Base-by-base conservation (phyloP, 108 stramenopile species). In the Cyclotella baltica region DNA sequence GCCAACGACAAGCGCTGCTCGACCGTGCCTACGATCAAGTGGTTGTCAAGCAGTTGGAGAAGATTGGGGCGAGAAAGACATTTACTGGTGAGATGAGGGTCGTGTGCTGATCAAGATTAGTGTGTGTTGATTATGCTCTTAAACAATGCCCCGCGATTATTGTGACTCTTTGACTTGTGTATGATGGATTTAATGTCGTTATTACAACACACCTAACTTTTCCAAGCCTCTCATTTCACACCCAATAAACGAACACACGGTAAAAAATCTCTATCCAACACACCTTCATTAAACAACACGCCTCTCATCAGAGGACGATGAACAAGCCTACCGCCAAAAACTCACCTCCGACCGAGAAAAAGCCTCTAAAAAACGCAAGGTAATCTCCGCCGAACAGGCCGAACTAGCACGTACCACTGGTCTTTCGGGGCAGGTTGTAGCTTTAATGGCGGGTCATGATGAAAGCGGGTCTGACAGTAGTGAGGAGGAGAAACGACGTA, bases 351-450 rank as follows among this genome's bases (percentile, higher is more conserved):
- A 87, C 52, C 46, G 83, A 46, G 86, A 87, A 40, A 56, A 50
- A 47, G 72, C 77, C 36, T 56, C 38, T 27, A 86, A 72, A 73
- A 86, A 80, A 68, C 70, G 79, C 23, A 86, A 86, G 64, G 66
- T 76, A 19, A 53, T 84, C 9, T 77, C 79, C 35, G 76, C 75
- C 10, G 83, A 87, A 55, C 83, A 87, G 16, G 80, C 67, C 3
- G 83, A 87, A 73, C 61, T 84, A 0, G 80, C 80, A 11, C 50
- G 75, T 37, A 70, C 80, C 6, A 87, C 83, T 23, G 86, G 86
- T 18, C 61, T 87, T 33, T 76, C 83, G 22, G 86, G 86, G 2
- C 86, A 86, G 16, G 86, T 86, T 10, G 86, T 86, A 16, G 86
- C 86, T 1, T 59, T 86, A 3, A 86, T 86, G 86, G 79, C 75